Evolutionary conservation across 179 eudicot species (phyloP).

Genomic region (Beta lomatogona): DNA sequence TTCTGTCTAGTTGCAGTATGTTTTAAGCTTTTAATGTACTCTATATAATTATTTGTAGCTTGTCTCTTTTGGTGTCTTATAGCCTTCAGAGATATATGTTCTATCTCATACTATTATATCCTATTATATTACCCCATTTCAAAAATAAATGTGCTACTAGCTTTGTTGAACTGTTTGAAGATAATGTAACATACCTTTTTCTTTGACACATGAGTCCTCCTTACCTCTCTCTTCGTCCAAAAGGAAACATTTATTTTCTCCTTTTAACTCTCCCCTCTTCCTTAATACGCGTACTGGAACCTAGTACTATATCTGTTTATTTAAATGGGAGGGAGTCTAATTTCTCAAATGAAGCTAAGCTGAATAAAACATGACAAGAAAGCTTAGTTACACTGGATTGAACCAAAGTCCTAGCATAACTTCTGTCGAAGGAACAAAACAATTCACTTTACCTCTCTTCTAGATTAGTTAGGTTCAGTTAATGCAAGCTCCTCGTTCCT

Average conservation of each 20-base stretch:
- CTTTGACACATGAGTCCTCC: no score
- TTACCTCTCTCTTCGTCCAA: no score
- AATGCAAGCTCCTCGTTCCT: neutral
- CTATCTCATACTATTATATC: neutral
- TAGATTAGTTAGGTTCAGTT: neutral
- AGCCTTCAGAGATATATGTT: neutral
- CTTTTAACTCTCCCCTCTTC: no score
- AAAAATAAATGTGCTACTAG: no score
- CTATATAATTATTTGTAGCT: neutral
- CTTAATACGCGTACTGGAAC: no score
- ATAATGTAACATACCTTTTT: no score
- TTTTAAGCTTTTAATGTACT: conserved; percentile 12
- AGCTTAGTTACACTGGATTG: neutral
- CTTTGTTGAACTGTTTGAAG: no score
- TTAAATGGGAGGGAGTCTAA: neutral
- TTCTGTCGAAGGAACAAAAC: neutral
- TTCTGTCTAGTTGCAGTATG: conserved; percentile 76
- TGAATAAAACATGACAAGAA: neutral
- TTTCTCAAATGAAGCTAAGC: neutral
- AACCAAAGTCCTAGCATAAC: neutral
- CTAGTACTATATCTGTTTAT: no score
- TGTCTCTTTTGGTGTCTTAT: neutral
- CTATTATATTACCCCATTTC: no score
- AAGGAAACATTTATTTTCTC: no score
- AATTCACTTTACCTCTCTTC: neutral